These are phyloP conservation scores for Rhizophagus prolifer DNA, from an alignment of 192 early-diverging fungal genomes.

Conservation along the genomic window DNA sequence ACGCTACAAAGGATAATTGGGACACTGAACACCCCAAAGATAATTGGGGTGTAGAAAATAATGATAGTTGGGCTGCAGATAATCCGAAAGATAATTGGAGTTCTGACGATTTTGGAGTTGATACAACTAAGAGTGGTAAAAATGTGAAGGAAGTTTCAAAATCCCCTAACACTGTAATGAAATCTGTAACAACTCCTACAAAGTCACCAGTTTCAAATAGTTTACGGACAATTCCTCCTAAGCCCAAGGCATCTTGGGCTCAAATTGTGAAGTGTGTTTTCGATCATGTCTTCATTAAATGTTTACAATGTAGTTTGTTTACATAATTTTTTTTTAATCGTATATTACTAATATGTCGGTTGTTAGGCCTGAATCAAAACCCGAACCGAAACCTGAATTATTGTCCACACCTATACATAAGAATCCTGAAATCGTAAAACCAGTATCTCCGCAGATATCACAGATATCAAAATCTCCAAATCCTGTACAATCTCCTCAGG, in stretches of 20 bases:
- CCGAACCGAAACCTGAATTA: conserved; percentile 45
- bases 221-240: conserved; percentile 41
- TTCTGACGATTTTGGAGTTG: neutral
- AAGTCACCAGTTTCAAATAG: conserved; percentile 31
- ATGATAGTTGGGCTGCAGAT: conserved; percentile 12
- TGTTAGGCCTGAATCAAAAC: conserved; percentile 39
- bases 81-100: conserved; percentile 20
- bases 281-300: conserved; percentile 4
- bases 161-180: conserved; percentile 26
- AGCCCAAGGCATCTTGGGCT: conserved; percentile 58
- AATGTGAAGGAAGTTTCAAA: neutral
- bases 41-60: conserved; percentile 21
- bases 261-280: conserved; percentile 61
- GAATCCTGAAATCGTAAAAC: conserved; percentile 30
- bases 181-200: conserved; percentile 10
- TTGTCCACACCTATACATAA: conserved; percentile 36
- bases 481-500: conserved; percentile 26
- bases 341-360: neutral
- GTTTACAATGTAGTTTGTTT: neutral
- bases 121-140: conserved; percentile 14
- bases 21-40: conserved; percentile 10
- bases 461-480: conserved; percentile 33
- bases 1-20: conserved; percentile 2
- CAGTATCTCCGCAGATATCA: conserved; percentile 29
- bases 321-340: too few relatives aligned